Conservation (phyloP, 768 basidiomycete genomes). For the Tulasnella sp. region DNA sequence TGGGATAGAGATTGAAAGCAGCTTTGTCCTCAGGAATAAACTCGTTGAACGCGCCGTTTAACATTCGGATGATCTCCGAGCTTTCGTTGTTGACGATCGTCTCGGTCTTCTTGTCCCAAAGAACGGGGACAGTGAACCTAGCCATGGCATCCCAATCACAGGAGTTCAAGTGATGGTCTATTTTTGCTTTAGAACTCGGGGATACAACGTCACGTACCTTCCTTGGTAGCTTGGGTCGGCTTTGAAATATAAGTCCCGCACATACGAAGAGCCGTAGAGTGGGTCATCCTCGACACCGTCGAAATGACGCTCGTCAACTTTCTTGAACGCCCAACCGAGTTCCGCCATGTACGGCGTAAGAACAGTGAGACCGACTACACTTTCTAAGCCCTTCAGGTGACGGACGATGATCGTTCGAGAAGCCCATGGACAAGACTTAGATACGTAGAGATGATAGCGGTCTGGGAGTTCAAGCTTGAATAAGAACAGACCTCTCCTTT, state of each 20-base stretch:
- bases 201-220: slow-evolving; percentile 33
- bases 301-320: slow-evolving; percentile 46
- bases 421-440: slow-evolving; percentile 71
- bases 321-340: slow-evolving; percentile 81
- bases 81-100: slow-evolving; percentile 95
- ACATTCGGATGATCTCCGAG: slow-evolving; percentile 87
- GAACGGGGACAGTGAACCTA: slow-evolving; percentile 74
- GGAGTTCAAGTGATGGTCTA: not conserved
- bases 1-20: slow-evolving; percentile 61
- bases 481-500: not conserved
- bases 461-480: not conserved
- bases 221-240: slow-evolving; percentile 62
- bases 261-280: slow-evolving; percentile 50
- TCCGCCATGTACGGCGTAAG: slow-evolving; percentile 81
- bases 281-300: slow-evolving; percentile 61
- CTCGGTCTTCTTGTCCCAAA: slow-evolving; percentile 84
- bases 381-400: slow-evolving; percentile 85
- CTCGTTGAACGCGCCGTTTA: slow-evolving; percentile 78
- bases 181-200: not conserved
- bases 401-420: slow-evolving; percentile 80
- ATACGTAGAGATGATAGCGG: slow-evolving; percentile 19
- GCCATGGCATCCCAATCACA: no score
- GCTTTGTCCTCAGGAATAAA: slow-evolving; percentile 54
- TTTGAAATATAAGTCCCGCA: slow-evolving; percentile 78
- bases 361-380: slow-evolving; percentile 68